Percentiles rank a stretch among this genome's conserved stretches.
These are phyloP conservation scores for Mortierella polycephala DNA, from an alignment of 371 early-diverging fungal species.

Conservation along the genomic window DNA sequence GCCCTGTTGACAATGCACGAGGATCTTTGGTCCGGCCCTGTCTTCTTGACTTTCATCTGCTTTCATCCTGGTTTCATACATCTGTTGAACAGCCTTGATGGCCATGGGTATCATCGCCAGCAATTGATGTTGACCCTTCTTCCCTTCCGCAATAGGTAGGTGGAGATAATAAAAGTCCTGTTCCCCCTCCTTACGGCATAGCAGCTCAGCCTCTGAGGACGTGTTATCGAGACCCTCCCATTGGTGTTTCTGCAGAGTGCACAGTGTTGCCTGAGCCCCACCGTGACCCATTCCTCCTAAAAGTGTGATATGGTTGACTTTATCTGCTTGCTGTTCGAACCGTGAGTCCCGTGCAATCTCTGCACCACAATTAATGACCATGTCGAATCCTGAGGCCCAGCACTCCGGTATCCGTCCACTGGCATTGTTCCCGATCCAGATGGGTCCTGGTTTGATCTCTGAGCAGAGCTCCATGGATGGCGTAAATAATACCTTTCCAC, in stretches of 20 bases:
- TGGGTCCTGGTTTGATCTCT: slow-evolving; percentile 39
- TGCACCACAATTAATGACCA: slow-evolving; percentile 52
- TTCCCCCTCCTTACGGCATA: slow-evolving; percentile 50
- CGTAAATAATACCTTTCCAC: slow-evolving; percentile 15
- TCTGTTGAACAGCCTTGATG: slow-evolving; percentile 57
- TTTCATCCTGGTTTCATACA: slow-evolving; percentile 43
- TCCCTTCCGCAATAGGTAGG: slow-evolving; percentile 77
- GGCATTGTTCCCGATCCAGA: slow-evolving; percentile 51
- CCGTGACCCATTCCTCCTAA: slow-evolving; percentile 19
- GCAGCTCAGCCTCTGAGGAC: slow-evolving; percentile 22
- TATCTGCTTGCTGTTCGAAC: slow-evolving; percentile 13
- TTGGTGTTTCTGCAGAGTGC: slow-evolving; percentile 23
- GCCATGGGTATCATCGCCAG: slow-evolving; percentile 66
- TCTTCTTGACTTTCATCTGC: slow-evolving; percentile 6
- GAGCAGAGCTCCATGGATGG: slow-evolving; percentile 49
- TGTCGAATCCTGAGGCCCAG: slow-evolving; percentile 46
- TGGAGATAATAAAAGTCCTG: slow-evolving; percentile 60
- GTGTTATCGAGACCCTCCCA: background rate
- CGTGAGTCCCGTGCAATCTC: slow-evolving; percentile 38
- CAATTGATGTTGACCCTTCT: slow-evolving; percentile 73
- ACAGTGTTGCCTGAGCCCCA: slow-evolving; percentile 34
- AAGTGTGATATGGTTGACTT: background rate
- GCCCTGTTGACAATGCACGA: slow-evolving; percentile 56
- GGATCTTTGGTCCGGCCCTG: slow-evolving; percentile 14
- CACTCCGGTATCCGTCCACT: slow-evolving; percentile 45